Conservation (phyloP, 208 protist species). For the Endotrypanum monterogeii region DNA sequence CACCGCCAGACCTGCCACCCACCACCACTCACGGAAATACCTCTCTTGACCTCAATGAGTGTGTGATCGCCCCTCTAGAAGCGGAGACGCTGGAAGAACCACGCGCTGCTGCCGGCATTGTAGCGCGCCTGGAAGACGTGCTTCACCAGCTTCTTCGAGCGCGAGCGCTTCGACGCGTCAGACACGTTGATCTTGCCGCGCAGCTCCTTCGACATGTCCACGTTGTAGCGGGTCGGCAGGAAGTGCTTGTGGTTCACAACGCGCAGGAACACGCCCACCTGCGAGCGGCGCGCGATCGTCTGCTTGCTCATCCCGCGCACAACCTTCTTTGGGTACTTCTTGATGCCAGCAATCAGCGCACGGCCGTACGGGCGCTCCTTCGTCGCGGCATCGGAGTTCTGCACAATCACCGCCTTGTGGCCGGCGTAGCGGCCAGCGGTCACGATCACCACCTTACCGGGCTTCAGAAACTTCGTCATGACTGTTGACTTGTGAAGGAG, state of each 20-base stretch:
- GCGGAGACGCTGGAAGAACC: constrained; percentile 98
- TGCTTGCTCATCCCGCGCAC: constrained; percentile 95
- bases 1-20: not conserved
- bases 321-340: constrained; percentile 96
- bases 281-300: constrained; percentile 90
- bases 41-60: constrained; percentile 84
- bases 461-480: constrained; percentile 95
- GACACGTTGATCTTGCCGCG: constrained; percentile 92
- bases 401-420: constrained; percentile 98
- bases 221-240: constrained; percentile 97
- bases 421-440: constrained; percentile 97
- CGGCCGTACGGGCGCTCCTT: constrained; percentile 95
- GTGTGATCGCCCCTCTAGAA: constrained; percentile 94
- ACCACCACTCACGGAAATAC: not conserved
- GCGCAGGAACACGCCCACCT: constrained; percentile 97
- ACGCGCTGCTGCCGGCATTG: constrained; percentile 96
- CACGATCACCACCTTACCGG: constrained; percentile 98
- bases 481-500: not conserved
- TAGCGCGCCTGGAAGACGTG: constrained; percentile 95
- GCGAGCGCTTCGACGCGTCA: constrained; percentile 89
- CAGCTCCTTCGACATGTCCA: constrained; percentile 92
- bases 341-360: constrained; percentile 95
- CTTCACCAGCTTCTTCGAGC: constrained; percentile 80
- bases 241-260: constrained; percentile 99
- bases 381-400: constrained; percentile 91